Percentiles rank a stretch among this genome's conserved stretches.
phyloP scores from a whole-genome alignment of 768 basidiomycete genomes.

The Kwoniella europaea region DNA sequence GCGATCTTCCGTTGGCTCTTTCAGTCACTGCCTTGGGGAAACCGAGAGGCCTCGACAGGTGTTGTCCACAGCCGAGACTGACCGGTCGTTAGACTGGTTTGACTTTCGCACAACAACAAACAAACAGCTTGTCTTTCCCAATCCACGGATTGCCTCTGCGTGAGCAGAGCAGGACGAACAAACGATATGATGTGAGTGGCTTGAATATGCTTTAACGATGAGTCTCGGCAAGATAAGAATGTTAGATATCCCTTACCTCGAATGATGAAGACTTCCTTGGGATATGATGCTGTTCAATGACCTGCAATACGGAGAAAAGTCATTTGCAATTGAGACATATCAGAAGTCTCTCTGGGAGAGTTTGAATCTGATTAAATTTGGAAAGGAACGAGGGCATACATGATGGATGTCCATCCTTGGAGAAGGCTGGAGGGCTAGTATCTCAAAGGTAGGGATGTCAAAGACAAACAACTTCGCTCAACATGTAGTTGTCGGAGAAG shows the following conservation, averaged over 20 bases:
- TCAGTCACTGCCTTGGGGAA: too few species aligned
- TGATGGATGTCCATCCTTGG: neutral
- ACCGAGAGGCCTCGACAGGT: too few species aligned
- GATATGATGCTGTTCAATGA: too few species aligned
- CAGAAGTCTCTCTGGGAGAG: neutral
- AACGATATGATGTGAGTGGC: neutral
- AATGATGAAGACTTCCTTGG: too few species aligned
- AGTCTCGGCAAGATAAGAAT: neutral
- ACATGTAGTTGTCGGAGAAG: neutral
- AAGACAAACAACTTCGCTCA: neutral
- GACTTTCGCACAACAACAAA: too few species aligned
- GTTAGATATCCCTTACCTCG: too few species aligned
- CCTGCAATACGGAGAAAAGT: neutral
- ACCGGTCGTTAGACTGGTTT: too few species aligned
- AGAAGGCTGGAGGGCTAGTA: neutral
- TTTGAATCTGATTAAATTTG: neutral
- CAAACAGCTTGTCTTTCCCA: too few species aligned
- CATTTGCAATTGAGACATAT: neutral
- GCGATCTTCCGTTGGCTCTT: too few species aligned
- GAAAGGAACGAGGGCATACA: neutral
- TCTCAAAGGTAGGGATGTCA: neutral
- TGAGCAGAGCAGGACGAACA: neutral
- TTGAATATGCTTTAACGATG: neutral
- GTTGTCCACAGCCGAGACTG: too few species aligned
- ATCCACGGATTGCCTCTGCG: too few species aligned